Evolutionary conservation across 2,329 filamentous ascomycete genomes (phyloP).

Genomic region (Rutstroemia sp.): DNA sequence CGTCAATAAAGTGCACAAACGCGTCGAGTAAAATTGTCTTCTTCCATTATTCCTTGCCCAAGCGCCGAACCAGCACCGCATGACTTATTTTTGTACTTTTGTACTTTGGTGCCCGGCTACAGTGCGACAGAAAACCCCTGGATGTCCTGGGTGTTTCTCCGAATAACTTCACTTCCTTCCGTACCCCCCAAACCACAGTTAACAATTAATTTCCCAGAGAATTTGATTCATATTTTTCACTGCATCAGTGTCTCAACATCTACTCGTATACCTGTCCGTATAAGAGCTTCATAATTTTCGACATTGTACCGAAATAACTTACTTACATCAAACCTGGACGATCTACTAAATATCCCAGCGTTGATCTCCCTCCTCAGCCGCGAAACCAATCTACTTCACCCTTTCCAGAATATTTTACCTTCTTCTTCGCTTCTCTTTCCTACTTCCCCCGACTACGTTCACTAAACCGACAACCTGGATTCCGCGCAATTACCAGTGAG

Average conservation of each 20-base stretch:
- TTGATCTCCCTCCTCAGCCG: constrained; percentile 9
- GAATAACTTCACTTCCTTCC: constrained; percentile 9
- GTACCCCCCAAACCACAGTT: not conserved
- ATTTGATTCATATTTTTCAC: not conserved
- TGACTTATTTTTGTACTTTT: not conserved
- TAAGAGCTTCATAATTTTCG: not conserved
- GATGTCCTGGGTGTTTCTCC: constrained; percentile 8
- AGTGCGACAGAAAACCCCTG: constrained; percentile 1
- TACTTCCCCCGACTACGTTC: not conserved
- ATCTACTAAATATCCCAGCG: constrained; percentile 11
- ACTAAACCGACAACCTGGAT: constrained; percentile 40
- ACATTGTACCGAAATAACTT: constrained; percentile 4
- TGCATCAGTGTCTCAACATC: not conserved
- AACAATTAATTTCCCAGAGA: not conserved
- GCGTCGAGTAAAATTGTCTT: not conserved
- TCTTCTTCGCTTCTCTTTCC: not conserved
- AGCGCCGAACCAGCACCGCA: constrained; percentile 1
- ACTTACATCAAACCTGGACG: constrained; percentile 2
- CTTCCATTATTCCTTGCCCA: not conserved
- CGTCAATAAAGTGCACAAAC: not conserved
- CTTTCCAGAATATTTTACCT: constrained; percentile 8
- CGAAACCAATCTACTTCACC: constrained; percentile 8
- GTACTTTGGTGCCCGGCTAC: not conserved
- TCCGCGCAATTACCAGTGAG: constrained; percentile 41
- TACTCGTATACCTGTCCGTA: not conserved